phyloP scores from a whole-genome alignment of 192 early-diverging fungal genomes.

The Coemansia sp. region DNA sequence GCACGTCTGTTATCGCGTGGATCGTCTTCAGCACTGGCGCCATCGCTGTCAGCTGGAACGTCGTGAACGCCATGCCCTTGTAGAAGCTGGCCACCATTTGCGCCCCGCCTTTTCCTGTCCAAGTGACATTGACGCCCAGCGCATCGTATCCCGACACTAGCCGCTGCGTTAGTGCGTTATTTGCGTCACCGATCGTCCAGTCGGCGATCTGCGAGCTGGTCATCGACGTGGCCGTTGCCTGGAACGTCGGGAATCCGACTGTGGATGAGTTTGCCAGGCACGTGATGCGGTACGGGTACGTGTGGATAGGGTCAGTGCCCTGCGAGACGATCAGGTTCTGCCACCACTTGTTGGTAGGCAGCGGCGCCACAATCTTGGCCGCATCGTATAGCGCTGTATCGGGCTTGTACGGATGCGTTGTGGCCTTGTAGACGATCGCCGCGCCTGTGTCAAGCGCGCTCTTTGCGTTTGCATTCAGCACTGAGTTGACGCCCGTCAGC shows the following conservation, averaged over 20 bases:
- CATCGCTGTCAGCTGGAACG: conserved; percentile 40
- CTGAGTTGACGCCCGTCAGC: conserved; percentile 33
- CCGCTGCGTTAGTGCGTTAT: conserved; percentile 28
- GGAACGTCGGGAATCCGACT: conserved; percentile 41
- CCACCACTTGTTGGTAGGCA: conserved; percentile 58
- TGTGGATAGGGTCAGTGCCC: conserved; percentile 45
- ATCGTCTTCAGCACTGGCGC: conserved; percentile 39
- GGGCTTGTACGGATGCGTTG: conserved; percentile 26
- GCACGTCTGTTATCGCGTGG: conserved; percentile 44
- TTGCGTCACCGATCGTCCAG: conserved; percentile 34
- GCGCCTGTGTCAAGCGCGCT: conserved; percentile 33
- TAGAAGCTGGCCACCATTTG: conserved; percentile 55
- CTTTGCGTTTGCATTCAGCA: conserved; percentile 35
- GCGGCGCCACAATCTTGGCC: conserved; percentile 13
- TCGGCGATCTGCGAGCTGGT: conserved; percentile 29
- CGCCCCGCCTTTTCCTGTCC: conserved; percentile 18
- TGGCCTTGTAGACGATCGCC: conserved; percentile 10
- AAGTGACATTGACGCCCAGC: conserved; percentile 49
- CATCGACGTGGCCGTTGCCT: conserved; percentile 6
- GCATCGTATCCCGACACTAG: conserved; percentile 40
- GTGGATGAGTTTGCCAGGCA: conserved; percentile 27
- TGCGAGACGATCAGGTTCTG: conserved; percentile 49
- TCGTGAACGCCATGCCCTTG: conserved; percentile 59
- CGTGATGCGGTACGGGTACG: conserved; percentile 54
- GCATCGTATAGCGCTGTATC: conserved; percentile 37